Base-by-base conservation (phyloP, 108 stramenopile species). In the Discostella stelligeroides region DNA sequence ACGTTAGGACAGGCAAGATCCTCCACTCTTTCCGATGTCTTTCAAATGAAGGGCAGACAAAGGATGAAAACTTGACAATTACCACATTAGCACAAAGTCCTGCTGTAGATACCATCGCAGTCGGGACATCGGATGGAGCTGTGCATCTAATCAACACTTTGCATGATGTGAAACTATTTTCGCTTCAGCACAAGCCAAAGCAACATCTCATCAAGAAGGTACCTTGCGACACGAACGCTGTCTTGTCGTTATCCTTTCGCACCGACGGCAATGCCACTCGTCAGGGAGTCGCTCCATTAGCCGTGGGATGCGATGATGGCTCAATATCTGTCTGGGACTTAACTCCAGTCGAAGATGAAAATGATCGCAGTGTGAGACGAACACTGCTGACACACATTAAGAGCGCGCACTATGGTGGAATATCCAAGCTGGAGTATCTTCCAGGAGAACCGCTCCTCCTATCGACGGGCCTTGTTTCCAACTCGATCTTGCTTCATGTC, bases 101-200 rank as follows among this genome's bases (percentile, higher is more conserved):
- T 15, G 91, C 91, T 29, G 81, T 95, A 13, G 94, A 95, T 77
- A 95, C 94, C 4, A 79, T 92, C 59, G 94, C 94, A 11, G 81
- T 92, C 1, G 91, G 90, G 11, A 90, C 83, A 1, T 82, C 80
- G 14, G 57, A 76, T 38, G 90, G 90, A 42, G 72, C 62, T 27
- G 89, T 90, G 6, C 88, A 90, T 65, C 80, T 95, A 45, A 58
- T 92, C 66, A 95, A 95, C 66, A 62, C 86, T 13, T 79, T 85
- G n/a, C 82, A 82, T 46, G 89, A 92, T 58, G 70, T 84, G 42
- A 62, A 76, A 13, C 62, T 92, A 1, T 95, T 95, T 79, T 76
- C 89, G 40, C 72, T 95, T 3, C 29, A 60, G 30, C 92, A 94
- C 70, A 73, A 68, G 20, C 20, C 21, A 6, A 76, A 62, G 28